Evolutionary conservation across 805 yeast species (phyloP), one percentile per base, ranked within the genome.

Genomic region (Middelhovenomyces tepae): DNA sequence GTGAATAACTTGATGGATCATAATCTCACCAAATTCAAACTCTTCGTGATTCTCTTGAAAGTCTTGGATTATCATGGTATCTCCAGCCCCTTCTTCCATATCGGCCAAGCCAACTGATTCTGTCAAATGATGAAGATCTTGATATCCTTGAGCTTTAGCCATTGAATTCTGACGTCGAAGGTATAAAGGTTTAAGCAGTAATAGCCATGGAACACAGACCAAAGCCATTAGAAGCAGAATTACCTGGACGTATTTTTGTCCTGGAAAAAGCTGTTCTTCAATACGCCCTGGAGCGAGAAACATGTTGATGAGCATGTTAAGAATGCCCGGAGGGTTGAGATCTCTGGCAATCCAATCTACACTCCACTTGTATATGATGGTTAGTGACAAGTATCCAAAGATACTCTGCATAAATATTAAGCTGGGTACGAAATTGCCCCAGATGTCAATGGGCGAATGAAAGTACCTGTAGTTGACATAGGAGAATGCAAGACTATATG

Each of bases 1-100:
- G 59, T 91, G 96, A 47, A 89, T 89, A 16, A 89, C 94, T 61
- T 89, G 98, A 59, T 89, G 95, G 47, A 89, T 89, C 78, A 89
- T 80, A 21, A 91, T 74, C 50, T 89, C 98, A 29, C 96, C 96
- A 54, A 89, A 83, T 36, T 76, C 69, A 49, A 77, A 78, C 28
- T 62, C 77, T 23, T 65, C 73, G 43, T 68, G 69, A 28, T 63
- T 74, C 34, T 63, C 73, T 13, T 70, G 80, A 30, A 65, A 72
- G 11, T 63, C 73, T 22, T 64, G 75, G n/a, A 27, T 68, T 73
- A 28, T 64, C 75, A 27, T 60, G 64, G 28, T 21, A 7, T 46
- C 30, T 1, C 24, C 27, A 25, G 34, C 20, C 27, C 29, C 33
- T 15, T 32, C 44, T 23, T 32, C 32, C 7, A 26, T 36, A 14